A percentile compares a stretch with the other conserved stretches of the same genome.
Conservation (phyloP, 106 monocot species). For the Dendrobium nobile region DNA sequence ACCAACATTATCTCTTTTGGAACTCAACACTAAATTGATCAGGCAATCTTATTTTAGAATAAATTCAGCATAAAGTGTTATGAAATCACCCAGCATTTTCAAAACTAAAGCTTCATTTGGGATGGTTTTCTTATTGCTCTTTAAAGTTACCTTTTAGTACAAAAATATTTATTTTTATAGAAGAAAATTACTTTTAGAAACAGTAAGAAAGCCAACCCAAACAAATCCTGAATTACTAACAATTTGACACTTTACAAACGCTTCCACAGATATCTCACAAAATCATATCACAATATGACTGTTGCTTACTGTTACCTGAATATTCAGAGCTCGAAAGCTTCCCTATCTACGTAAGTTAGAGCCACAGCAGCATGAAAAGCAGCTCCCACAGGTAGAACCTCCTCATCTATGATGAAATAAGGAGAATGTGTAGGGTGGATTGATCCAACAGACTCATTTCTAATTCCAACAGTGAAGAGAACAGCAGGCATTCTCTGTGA, state of each 20-base stretch:
- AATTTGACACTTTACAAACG: background rate
- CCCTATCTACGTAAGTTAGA: constrained; percentile 34
- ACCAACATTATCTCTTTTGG: too few relatives aligned
- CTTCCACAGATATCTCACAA: background rate
- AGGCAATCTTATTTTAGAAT: too few relatives aligned
- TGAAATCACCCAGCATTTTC: background rate
- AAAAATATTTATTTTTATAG: too few relatives aligned
- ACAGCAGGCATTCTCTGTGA: constrained; percentile 39
- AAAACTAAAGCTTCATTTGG: background rate
- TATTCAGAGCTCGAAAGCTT: background rate
- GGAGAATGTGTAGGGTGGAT: constrained; percentile 21
- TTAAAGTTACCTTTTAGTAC: too few relatives aligned
- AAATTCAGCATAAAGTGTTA: background rate
- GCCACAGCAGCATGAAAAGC: constrained; percentile 66
- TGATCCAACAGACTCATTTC: constrained; percentile 34
- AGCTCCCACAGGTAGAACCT: constrained; percentile 53
- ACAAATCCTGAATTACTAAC: background rate
- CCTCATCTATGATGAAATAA: constrained; percentile 53
- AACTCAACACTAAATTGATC: too few relatives aligned
- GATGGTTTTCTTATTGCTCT: too few relatives aligned
- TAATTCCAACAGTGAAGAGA: constrained; percentile 41
- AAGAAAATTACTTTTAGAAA: too few relatives aligned
- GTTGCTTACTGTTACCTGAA: background rate
- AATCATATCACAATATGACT: background rate
- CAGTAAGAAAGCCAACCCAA: too few relatives aligned